Base-by-base conservation (phyloP, 768 basidiomycete species). In the Mrakia blollopis region DNA sequence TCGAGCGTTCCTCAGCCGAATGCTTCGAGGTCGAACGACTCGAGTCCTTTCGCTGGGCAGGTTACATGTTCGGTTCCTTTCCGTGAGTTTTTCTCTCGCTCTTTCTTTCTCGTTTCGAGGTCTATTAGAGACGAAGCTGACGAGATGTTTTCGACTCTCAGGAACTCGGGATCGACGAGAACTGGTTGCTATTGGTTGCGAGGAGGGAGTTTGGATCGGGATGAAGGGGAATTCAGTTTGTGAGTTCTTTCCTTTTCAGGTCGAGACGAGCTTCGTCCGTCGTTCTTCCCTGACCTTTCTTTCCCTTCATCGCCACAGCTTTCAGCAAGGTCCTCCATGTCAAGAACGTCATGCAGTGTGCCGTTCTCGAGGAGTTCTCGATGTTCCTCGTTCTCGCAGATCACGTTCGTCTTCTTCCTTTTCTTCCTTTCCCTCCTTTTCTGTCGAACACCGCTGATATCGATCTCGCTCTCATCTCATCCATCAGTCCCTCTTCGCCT, bases 21-120 rank as follows among this genome's bases (percentile, higher is more conserved):
- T 6, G 25, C 41, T 5, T 23, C 76, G 8, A 70, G 62, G 11
- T 18, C 76, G 10, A 30, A 60, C 28, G 76, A 77, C 11, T 30
- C 71, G n/a, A 77, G 61, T 30, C 50, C 76, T 0, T 91, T 79
- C 72, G 83, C 84, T 1, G 84, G 84, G 0, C 76, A 82, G 82
- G 95, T 97, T 60, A 97, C 95, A 3, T 97, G 95, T 81, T 96
- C 94, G 1, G 92, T 93, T 30, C 94, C 96, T 16, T 95, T 98
- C 83, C 90, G 94, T 89, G 63, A 82, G 85, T 81, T 39, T n/a
- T n/a, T n/a, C n/a, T n/a, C n/a, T n/a, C n/a, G n/a, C 23, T 80
- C n/a, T 30, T 72, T 57, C 72, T 79, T 78, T 81, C 68, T 14
- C 35, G 41, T 73, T 47, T 47, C 80, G 21, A 41, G 2, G 3